Conservation (phyloP, 306 rosid genomes). For the Pterocarpus macrocarpus region DNA sequence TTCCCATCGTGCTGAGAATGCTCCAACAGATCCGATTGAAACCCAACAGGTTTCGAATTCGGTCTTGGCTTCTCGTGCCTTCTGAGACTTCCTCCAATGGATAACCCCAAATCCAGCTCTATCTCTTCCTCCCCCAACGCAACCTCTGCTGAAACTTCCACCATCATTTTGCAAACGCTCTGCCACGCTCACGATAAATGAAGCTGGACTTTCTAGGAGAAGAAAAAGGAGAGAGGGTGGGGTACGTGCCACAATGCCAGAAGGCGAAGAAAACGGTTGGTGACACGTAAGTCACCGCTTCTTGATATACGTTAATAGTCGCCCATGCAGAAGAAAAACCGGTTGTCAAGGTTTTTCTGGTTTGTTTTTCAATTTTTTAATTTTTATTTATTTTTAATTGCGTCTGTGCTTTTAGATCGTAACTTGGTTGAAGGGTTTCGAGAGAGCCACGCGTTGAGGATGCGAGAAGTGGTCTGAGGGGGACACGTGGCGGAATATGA, state of each 20-base stretch:
- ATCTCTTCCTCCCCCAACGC: constrained; percentile 47
- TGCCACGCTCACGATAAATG: background rate
- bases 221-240: background rate
- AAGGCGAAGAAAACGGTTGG: constrained; percentile 43
- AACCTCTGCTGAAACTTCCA: constrained; percentile 33
- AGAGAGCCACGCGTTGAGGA: no score
- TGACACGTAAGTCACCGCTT: constrained; percentile 47
- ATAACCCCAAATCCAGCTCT: constrained; percentile 73
- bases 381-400: no score
- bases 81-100: constrained; percentile 67
- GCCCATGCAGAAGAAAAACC: no score
- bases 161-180: constrained; percentile 20
- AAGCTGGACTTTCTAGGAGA: background rate
- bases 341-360: no score
- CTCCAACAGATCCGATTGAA: background rate
- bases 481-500: no score
- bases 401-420: no score
- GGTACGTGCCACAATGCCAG: constrained; percentile 50
- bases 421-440: no score
- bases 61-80: constrained; percentile 45
- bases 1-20: no score
- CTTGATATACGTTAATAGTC: no score
- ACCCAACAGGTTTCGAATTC: constrained; percentile 14
- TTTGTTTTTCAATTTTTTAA: no score
- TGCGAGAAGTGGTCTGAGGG: no score